Evolutionary conservation across 1,284 basidiomycete genomes (phyloP).

Genomic region (Polyporus tsugae): DNA sequence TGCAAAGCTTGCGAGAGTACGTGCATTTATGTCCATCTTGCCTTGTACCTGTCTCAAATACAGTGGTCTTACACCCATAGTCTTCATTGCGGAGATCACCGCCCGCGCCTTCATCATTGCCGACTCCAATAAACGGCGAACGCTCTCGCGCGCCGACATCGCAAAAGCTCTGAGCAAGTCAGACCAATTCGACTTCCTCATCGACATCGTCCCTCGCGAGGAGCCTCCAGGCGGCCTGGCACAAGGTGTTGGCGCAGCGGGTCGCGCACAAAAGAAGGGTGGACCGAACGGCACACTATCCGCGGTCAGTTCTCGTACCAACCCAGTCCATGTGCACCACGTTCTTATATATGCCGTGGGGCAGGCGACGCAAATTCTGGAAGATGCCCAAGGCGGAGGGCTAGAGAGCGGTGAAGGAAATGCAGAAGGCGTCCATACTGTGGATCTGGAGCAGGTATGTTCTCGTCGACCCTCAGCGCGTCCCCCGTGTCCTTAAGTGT

Average conservation of each 20-base stretch:
- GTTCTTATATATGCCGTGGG: not conserved
- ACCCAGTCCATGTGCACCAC: not conserved
- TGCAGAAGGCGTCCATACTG: constrained; percentile 17
- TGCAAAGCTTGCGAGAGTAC: constrained; percentile 96
- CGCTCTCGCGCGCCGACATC: constrained; percentile 90
- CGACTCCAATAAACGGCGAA: constrained; percentile 91
- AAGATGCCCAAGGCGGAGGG: constrained; percentile 22
- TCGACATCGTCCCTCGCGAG: constrained; percentile 91
- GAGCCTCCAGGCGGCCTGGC: constrained; percentile 51
- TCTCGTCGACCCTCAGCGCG: not conserved
- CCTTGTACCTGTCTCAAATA: constrained; percentile 13
- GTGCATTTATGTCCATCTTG: constrained; percentile 43
- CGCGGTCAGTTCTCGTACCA: constrained; percentile 22
- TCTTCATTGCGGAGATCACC: constrained; percentile 95
- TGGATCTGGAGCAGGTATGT: constrained; percentile 32
- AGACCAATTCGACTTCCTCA: constrained; percentile 93
- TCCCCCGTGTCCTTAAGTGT: too few species aligned
- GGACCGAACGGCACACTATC: constrained; percentile 29
- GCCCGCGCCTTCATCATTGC: constrained; percentile 94
- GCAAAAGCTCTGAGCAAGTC: constrained; percentile 89
- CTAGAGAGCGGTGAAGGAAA: constrained; percentile 22
- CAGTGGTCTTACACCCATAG: constrained; percentile 49
- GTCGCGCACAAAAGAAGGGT: constrained; percentile 38
- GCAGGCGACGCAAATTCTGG: constrained; percentile 21
- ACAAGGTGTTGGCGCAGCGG: constrained; percentile 26